A percentile compares a stretch with the other conserved stretches of the same genome.
Conservation (phyloP, 2,329 filamentous ascomycete genomes). For the Pseudogymnoascus sp. region DNA sequence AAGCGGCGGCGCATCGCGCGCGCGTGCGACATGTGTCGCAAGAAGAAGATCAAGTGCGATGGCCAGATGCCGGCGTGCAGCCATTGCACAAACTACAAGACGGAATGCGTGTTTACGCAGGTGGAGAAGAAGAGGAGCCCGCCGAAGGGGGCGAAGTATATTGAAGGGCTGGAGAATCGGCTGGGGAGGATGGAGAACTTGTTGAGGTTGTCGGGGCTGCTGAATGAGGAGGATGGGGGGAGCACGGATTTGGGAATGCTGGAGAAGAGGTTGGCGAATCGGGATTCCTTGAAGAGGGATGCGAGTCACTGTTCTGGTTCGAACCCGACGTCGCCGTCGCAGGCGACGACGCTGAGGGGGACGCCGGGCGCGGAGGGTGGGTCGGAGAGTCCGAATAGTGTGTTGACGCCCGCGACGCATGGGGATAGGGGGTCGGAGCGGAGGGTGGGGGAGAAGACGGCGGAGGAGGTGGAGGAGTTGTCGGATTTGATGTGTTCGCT, state of each 20-base stretch:
- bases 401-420: conserved; percentile 37
- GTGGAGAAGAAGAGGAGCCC: conserved; percentile 98
- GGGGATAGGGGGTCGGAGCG: conserved; percentile 25
- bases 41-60: conserved; percentile 97
- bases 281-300: conserved; percentile 30
- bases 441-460: conserved; percentile 39
- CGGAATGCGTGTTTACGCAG: conserved; percentile 92
- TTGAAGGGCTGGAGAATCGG: conserved; percentile 90
- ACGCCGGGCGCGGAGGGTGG: conserved; percentile 36
- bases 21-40: conserved; percentile 68
- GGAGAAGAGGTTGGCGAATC: conserved; percentile 64
- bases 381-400: conserved; percentile 39
- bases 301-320: conserved; percentile 22
- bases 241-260: conserved; percentile 81
- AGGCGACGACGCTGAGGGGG: conserved; percentile 21
- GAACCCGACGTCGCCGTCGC: conserved; percentile 23
- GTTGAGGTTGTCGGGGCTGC: conserved; percentile 73
- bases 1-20: conserved; percentile 48
- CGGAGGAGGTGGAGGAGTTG: conserved; percentile 72
- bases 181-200: conserved; percentile 93
- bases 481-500: conserved; percentile 99
- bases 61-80: conserved; percentile 91
- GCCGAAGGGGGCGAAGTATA: conserved; percentile 96
- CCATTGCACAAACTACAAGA: conserved; percentile 97
- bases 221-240: conserved; percentile 77